Evolutionary conservation across 768 basidiomycete genomes (phyloP).

Genomic region (Tremella yokohamensis): DNA sequence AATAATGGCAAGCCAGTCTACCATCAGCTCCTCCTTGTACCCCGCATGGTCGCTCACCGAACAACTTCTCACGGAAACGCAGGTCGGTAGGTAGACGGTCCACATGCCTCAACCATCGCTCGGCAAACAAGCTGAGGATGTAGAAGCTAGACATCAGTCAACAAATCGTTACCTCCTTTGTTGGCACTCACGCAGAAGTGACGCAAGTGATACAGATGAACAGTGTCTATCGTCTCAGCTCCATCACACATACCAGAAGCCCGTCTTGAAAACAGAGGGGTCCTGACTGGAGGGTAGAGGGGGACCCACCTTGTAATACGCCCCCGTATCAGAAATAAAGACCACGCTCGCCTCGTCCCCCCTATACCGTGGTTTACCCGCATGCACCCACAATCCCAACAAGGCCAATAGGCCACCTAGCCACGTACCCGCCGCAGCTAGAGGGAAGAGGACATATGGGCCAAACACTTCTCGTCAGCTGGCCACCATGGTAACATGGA

Average conservation of each 20-base stretch:
- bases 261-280: neutral
- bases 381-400: slow-evolving; percentile 42
- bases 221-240: slow-evolving; percentile 22
- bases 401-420: slow-evolving; percentile 46
- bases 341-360: slow-evolving; percentile 45
- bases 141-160: slow-evolving; percentile 39
- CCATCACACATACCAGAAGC: neutral
- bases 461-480: slow-evolving; percentile 38
- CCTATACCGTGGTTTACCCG: slow-evolving; percentile 46
- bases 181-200: slow-evolving; percentile 17
- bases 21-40: neutral
- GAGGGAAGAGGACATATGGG: slow-evolving; percentile 45
- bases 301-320: slow-evolving; percentile 14
- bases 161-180: slow-evolving; percentile 17
- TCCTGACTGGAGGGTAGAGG: neutral
- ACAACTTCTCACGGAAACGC: slow-evolving; percentile 43
- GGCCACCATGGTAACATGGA: neutral
- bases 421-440: slow-evolving; percentile 43
- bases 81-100: slow-evolving; percentile 52
- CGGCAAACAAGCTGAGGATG: slow-evolving; percentile 48
- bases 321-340: slow-evolving; percentile 52
- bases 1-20: slow-evolving; percentile 50
- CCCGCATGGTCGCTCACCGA: slow-evolving; percentile 33
- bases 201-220: slow-evolving; percentile 41
- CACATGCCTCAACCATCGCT: slow-evolving; percentile 52